These are phyloP conservation scores for Capsella rubella DNA, from an alignment of 441 rosid genomes.

Conservation along the genomic window DNA sequence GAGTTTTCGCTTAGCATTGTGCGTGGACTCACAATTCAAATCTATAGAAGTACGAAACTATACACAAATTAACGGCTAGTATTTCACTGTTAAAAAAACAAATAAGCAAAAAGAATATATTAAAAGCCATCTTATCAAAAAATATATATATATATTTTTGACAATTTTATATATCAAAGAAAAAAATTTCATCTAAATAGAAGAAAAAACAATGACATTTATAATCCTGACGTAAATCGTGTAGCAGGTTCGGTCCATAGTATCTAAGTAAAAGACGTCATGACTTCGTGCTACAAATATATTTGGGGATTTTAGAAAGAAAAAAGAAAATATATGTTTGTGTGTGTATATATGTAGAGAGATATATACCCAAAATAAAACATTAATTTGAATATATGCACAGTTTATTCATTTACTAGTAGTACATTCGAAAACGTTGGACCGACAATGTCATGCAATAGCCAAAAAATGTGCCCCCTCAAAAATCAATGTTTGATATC, in stretches of 20 bases:
- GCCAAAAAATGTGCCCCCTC: neutral
- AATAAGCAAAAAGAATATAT: neutral
- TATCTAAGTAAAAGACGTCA: neutral
- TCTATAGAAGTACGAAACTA: neutral
- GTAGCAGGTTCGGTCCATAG: neutral
- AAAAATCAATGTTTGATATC: neutral
- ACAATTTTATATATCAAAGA: neutral
- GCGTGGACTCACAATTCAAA: neutral
- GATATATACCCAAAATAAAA: too few species aligned
- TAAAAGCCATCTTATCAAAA: neutral
- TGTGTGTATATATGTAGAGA: too few species aligned
- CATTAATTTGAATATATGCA: neutral
- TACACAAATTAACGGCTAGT: neutral
- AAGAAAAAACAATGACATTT: neutral
- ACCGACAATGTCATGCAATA: neutral
- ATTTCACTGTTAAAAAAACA: neutral
- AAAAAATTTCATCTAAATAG: neutral
- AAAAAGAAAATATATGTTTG: too few species aligned
- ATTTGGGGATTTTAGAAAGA: neutral
- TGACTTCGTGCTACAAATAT: neutral
- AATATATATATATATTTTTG: neutral
- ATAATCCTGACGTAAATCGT: neutral
- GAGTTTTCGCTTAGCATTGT: constrained; percentile 26
- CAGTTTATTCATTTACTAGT: neutral
- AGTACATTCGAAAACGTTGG: neutral